A percentile compares a stretch with the other conserved stretches of the same genome.
Evolutionary conservation across 768 basidiomycete genomes (phyloP).

Genomic region (Phylloporus sp.): DNA sequence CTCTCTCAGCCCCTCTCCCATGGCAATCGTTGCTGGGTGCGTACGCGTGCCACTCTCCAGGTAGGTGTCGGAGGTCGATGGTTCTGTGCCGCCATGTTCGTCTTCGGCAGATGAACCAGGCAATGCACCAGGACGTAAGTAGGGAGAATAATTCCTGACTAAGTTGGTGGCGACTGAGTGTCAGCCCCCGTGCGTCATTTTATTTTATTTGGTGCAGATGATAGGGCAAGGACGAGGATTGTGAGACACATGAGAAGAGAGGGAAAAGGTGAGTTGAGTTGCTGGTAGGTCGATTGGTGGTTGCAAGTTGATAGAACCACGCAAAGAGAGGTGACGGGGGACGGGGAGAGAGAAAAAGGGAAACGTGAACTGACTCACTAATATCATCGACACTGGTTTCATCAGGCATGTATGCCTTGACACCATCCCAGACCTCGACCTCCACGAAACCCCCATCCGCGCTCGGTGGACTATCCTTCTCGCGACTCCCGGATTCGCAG

Average conservation of each 20-base stretch:
- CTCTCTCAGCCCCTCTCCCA: slow-evolving; percentile 56
- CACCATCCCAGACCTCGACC: slow-evolving; percentile 70
- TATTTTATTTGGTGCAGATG: slow-evolving; percentile 20
- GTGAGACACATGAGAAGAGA: slow-evolving; percentile 17
- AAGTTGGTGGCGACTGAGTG: slow-evolving; percentile 78
- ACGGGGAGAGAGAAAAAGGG: slow-evolving; percentile 19
- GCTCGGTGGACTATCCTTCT: background rate
- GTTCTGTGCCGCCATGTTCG: slow-evolving; percentile 4
- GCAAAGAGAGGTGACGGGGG: slow-evolving; percentile 9
- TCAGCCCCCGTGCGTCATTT: slow-evolving; percentile 55
- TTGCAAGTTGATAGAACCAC: slow-evolving; percentile 24
- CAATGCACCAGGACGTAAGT: slow-evolving; percentile 45
- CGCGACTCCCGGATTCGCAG: slow-evolving; percentile 7
- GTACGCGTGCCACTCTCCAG: slow-evolving; percentile 38
- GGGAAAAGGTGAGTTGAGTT: slow-evolving; percentile 26
- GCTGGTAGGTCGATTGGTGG: slow-evolving; percentile 24
- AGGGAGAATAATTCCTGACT: slow-evolving; percentile 90
- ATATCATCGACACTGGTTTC: slow-evolving; percentile 77
- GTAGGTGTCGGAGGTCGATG: slow-evolving; percentile 37
- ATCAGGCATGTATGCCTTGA: slow-evolving; percentile 64
- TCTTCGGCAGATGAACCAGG: slow-evolving; percentile 9
- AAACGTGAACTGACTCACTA: slow-evolving; percentile 55
- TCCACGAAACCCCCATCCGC: slow-evolving; percentile 38
- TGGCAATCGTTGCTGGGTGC: slow-evolving; percentile 67
- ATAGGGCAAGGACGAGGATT: slow-evolving; percentile 33